Evolutionary conservation across 345 rosid species (phyloP).

Genomic region (Orychophragmus violaceus): DNA sequence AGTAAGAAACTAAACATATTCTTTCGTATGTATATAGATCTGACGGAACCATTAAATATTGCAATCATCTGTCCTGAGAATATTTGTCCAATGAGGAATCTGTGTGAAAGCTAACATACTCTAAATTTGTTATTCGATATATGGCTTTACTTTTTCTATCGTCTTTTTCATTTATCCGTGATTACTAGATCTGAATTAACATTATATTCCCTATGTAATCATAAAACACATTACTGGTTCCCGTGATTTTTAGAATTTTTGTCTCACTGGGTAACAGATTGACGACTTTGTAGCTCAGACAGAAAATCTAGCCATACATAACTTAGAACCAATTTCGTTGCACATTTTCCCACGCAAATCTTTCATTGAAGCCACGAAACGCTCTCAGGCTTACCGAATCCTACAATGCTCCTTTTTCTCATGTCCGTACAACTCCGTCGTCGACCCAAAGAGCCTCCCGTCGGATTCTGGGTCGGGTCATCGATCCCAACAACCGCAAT

Average conservation of each 20-base stretch:
- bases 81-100: neutral
- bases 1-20: neutral
- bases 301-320: constrained; percentile 74
- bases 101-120: constrained; percentile 5
- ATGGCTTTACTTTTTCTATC: too few species aligned
- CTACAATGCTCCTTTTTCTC: constrained; percentile 79
- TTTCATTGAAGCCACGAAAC: constrained; percentile 43
- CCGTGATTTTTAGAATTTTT: neutral
- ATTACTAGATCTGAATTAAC: neutral
- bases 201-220: neutral
- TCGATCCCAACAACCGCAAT: constrained; percentile 14
- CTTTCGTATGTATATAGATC: neutral
- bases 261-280: constrained; percentile 35
- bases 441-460: neutral
- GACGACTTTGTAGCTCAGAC: constrained; percentile 55
- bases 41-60: neutral
- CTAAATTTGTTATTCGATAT: too few species aligned
- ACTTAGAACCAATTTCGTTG: constrained; percentile 95
- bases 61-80: neutral
- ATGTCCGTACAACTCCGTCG: constrained; percentile 39
- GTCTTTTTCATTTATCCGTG: neutral
- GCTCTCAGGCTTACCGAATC: constrained; percentile 52
- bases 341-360: constrained; percentile 60
- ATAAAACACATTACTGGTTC: neutral
- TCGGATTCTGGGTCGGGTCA: constrained; percentile 16